Evolutionary conservation across 2,329 filamentous ascomycete species (phyloP), one percentile per base, ranked within the genome.

Genomic region (Pseudogymnoascus sp.): DNA sequence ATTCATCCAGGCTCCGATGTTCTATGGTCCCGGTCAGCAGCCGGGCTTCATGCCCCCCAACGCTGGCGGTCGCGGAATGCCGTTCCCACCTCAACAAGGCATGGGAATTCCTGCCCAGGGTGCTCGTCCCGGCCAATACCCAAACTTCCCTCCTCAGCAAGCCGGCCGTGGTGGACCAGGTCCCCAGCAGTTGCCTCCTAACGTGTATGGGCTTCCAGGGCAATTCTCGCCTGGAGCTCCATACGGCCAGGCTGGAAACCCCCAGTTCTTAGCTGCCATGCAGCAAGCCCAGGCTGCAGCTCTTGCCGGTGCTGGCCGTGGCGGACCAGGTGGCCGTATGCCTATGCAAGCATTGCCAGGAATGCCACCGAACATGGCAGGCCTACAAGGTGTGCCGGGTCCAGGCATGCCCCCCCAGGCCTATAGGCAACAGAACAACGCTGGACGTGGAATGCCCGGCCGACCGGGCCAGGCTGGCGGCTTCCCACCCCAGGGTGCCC

Each of bases 1-100:
- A 75, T 91, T 84, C 83, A 93, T 96, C 84, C 90, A 91, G 76
- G 87, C 91, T 64, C 88, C 90, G 68, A 92, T 97, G 80, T 97
- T 95, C 84, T 96, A 96, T 76, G 89, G 88, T 67, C 89, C 91
- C 68, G 90, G 90, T 62, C 86, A 91, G 78, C 86, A 91, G 80
- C 86, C 87, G 68, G 83, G 82, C 66, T 89, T 87, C 80, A 80
- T 87, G 68, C 84, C 84, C 51, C 73, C 64, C 66, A 81, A 84
- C 72, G 75, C 71, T 67, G 83, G 80, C 66, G 84, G 86, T 64
- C 85, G 86, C 66, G 86, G 85, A 63, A 85, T 88, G 77, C 83
- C 83, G 61, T 89, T 88, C 81, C 83, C 84, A 59, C 74, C 75
- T 37, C 84, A 87, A 73, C 79, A 79, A 61, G 83, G 79, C 64